Evolutionary conservation across 78 protist species (phyloP), one percentile per base, ranked within the genome.

Genomic region (Emiliania huxleyi): DNA sequence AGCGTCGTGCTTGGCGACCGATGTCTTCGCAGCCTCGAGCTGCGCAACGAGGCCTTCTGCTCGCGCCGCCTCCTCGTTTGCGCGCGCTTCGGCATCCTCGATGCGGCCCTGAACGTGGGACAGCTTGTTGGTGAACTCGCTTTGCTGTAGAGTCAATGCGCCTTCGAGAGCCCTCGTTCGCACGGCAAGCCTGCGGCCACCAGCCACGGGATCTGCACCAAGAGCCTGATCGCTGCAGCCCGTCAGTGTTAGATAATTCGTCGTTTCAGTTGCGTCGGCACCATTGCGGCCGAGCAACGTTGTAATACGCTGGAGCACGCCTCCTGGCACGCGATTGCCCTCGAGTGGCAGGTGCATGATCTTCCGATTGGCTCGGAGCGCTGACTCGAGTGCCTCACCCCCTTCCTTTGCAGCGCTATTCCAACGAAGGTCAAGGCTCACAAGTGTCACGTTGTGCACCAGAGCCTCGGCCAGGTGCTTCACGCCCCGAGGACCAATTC

Each of bases 311-410:
- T 40, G 42, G 40, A 73, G 23, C 38, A 44, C 43, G 21, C 75
- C 95, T 5, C 52, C 92, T 1, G 88, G 73, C 62, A 94, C 79
- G 40, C 90, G 81, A 73, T 94, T 94, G 35, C 95, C 95, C 12
- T 89, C 85, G 23, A 94, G 71, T 15, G 84, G 94, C 56, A 94
- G 33, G 15, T 38, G 33, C n/a, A 38, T 2, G 22, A 94, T 35
- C 4, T 79, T 23, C 26, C 3, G 5, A 52, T 94, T 94, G 37
- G 3, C 21, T 21, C 1, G 4, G 81, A 94, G 29, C 46, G 91
- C 93, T 5, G 79, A 69, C 18, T 43, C 91, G 2, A 94, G 85
- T 25, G 40, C 69, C 75, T 11, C 0, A 29, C 93, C 94, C 11
- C 94, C 95, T 15, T 43, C 25, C 25, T 38, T 29, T 35, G 93